phyloP scores from a whole-genome alignment of 78 protist species.

The Diacronema lutheri region DNA sequence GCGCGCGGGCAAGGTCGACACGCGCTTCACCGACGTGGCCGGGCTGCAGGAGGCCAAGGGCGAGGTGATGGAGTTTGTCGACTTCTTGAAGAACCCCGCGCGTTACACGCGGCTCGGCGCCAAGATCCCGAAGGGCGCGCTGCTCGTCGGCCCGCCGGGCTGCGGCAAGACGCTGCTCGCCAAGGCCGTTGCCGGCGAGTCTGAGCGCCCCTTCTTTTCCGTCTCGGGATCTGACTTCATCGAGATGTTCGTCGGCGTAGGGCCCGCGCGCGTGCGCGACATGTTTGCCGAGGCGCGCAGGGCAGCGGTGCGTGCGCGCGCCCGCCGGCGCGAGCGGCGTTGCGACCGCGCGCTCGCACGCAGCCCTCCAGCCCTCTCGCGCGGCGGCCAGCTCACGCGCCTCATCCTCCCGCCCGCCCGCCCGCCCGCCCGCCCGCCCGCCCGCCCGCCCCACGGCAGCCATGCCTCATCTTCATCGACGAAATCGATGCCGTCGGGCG shows the following conservation, averaged over 20 bases:
- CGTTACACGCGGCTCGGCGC: slow-evolving; percentile 55
- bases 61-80: slow-evolving; percentile 65
- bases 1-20: neutral
- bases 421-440: too few relatives aligned
- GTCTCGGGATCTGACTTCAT: slow-evolving; percentile 7
- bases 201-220: slow-evolving; percentile 78
- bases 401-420: too few relatives aligned
- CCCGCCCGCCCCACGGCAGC: too few relatives aligned
- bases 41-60: slow-evolving; percentile 53
- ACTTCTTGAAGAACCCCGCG: slow-evolving; percentile 84
- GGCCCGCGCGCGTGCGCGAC: slow-evolving; percentile 61
- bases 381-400: too few relatives aligned
- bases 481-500: slow-evolving; percentile 91
- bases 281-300: slow-evolving; percentile 80
- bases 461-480: slow-evolving; percentile 82
- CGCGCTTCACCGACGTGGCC: slow-evolving; percentile 47
- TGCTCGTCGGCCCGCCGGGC: slow-evolving; percentile 92
- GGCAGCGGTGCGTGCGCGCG: too few relatives aligned
- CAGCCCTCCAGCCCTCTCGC: too few relatives aligned
- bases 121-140: slow-evolving; percentile 68
- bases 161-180: slow-evolving; percentile 94
- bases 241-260: slow-evolving; percentile 84
- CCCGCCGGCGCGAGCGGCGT: too few relatives aligned
- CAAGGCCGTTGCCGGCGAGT: slow-evolving; percentile 93
- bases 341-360: too few relatives aligned